Evolutionary conservation across 164 flowering plant species (phyloP), one percentile per base, ranked within the genome.

Genomic region (Vitis vinifera): DNA sequence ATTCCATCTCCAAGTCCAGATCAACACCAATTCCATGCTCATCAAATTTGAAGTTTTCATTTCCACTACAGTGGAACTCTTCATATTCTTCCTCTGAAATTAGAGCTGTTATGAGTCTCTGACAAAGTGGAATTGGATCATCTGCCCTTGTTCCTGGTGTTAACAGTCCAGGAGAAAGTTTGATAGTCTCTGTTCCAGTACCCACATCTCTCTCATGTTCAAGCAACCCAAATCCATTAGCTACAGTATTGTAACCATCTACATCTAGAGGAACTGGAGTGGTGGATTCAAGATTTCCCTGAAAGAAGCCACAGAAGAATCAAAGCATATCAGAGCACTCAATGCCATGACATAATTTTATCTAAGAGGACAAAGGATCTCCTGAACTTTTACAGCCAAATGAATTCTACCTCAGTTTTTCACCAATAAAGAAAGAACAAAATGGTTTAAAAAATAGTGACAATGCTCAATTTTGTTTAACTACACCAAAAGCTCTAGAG

Each of bases 71-170:
- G 65, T 31, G 72, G 68, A 71, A 68, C 63, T 72, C 84, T 59
- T 81, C 81, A 73, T 58, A 62, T 51, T 76, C 88, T 65, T 83
- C 91, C 69, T 87, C 94, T 68, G 89, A 65, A 76, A 94, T 82
- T 67, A 89, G 62, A 68, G 98, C 96, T 14, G 97, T 85, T 59
- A 90, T 19, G 60, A 91, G 78, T 70, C 89, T 89, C 76, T 88
- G 88, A 69, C 71, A 91, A 48, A 91, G 83, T 19, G 97, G 80
- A 62, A 83, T 73, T 51, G 50, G 76, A 63, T 58, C 63, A 53
- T 67, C 71, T 55, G 50, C 77, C 58, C 62, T 63, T 30, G 58
- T 50, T 55, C 71, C 79, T 9, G 72, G 66, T 57, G 62, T 30
- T 17, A 76, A 63, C 52, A 79, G 81, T 63, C 86, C 87, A 10